Conservation (phyloP, 164 flowering plant genomes). For the Dillenia turbinata region DNA sequence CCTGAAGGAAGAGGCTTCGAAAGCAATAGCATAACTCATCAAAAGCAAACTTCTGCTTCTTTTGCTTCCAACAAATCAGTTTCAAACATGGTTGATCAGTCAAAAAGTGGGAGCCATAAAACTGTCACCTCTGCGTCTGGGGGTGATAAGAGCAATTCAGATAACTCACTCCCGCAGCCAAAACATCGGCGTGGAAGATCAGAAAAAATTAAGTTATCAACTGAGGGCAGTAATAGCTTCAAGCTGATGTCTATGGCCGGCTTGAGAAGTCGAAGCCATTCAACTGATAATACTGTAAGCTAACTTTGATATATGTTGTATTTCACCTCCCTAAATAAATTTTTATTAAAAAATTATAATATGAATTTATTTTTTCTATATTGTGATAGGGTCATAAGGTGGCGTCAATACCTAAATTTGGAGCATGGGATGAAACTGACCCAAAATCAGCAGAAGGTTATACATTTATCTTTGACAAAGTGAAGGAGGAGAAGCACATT, state of each 20-base stretch:
- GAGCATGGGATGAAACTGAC: conserved; percentile 66
- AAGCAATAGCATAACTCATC: conserved; percentile 3
- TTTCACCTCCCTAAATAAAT: neutral
- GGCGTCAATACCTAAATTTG: conserved; percentile 62
- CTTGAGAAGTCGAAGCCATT: conserved; percentile 16
- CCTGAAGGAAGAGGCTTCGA: neutral
- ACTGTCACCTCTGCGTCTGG: conserved; percentile 24
- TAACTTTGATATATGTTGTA: neutral
- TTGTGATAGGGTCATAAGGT: conserved; percentile 29
- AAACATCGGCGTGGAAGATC: conserved; percentile 19
- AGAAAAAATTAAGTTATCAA: conserved; percentile 13
- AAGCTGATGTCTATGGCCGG: conserved; percentile 12
- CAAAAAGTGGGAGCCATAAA: conserved; percentile 14
- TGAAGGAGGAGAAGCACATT: conserved; percentile 48
- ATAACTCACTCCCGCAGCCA: conserved; percentile 23
- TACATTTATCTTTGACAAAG: conserved; percentile 57
- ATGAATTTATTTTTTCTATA: neutral
- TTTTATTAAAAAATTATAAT: neutral
- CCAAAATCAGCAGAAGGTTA: conserved; percentile 64
- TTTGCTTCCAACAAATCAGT: conserved; percentile 9
- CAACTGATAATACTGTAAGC: conserved; percentile 32
- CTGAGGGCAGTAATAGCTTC: conserved; percentile 17
- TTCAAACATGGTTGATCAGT: neutral
- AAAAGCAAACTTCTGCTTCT: neutral
- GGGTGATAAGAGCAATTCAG: conserved; percentile 29